These are phyloP conservation scores for Hanseniaspora valbyensis DNA, from an alignment of 805 yeast genomes.

Conservation along the genomic window DNA sequence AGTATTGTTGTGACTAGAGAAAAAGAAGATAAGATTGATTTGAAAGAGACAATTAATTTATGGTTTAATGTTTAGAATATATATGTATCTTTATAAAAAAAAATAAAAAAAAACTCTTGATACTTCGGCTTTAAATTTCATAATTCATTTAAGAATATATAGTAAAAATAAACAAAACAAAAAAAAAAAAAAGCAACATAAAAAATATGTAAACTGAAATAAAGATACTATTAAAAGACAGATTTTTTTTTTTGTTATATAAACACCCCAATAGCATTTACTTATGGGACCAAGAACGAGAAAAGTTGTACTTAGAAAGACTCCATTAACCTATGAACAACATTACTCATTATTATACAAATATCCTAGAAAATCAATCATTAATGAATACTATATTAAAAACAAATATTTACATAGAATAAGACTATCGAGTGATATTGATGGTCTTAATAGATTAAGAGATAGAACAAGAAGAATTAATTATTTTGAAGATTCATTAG, in stretches of 20 bases:
- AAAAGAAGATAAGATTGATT: not conserved
- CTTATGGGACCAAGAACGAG: not conserved
- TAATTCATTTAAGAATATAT: no score
- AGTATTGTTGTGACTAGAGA: conserved; percentile 7
- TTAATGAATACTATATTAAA: conserved; percentile 3
- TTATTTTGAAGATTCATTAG: not conserved
- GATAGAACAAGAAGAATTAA: conserved; percentile 1
- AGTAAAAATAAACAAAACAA: no score
- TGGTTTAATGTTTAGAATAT: conserved; percentile 15
- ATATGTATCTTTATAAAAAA: no score
- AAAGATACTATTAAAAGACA: no score
- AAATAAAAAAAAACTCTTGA: no score
- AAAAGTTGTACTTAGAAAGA: not conserved
- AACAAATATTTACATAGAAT: conserved; percentile 6
- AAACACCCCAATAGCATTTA: no score
- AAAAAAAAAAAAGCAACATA: no score
- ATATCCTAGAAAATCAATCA: conserved; percentile 5
- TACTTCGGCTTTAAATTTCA: no score
- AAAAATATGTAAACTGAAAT: no score
- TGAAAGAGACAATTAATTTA: conserved; percentile 7
- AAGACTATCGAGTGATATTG: not conserved
- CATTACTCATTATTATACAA: not conserved
- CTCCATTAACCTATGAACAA: not conserved
- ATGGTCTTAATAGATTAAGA: not conserved
- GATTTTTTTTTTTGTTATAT: no score